Percentiles rank a stretch among this genome's conserved stretches.
phyloP scores from a whole-genome alignment of 441 rosid species.

The Populus hybrid region DNA sequence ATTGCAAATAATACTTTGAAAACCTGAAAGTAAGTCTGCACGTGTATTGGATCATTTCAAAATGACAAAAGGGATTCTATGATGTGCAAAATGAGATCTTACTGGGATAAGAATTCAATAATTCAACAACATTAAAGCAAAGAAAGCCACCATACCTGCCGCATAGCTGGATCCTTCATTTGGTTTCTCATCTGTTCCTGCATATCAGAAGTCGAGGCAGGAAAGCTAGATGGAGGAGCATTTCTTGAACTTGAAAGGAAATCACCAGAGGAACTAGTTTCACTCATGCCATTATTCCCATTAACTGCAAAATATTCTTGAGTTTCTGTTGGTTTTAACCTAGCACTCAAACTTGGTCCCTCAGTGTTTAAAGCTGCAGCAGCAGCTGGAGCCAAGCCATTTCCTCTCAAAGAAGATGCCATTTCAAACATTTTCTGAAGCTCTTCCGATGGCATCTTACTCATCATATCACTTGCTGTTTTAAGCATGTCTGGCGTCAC shows the following conservation, averaged over 20 bases:
- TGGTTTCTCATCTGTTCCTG: slow-evolving; percentile 90
- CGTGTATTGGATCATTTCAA: neutral
- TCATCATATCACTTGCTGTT: slow-evolving; percentile 74
- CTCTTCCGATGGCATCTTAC: slow-evolving; percentile 82
- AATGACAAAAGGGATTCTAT: neutral
- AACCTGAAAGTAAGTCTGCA: neutral
- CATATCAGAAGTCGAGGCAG: slow-evolving; percentile 57
- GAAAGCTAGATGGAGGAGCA: slow-evolving; percentile 45
- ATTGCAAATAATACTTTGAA: neutral
- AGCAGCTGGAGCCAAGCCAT: slow-evolving; percentile 36
- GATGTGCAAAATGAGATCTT: neutral
- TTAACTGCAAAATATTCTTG: slow-evolving; percentile 29
- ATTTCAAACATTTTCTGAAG: slow-evolving; percentile 81
- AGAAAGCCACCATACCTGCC: slow-evolving; percentile 45
- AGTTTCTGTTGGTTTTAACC: slow-evolving; percentile 28
- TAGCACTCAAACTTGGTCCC: slow-evolving; percentile 25
- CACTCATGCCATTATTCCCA: slow-evolving; percentile 34
- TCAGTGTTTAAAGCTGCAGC: slow-evolving; percentile 31
- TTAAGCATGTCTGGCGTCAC: slow-evolving; percentile 76
- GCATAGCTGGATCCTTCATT: slow-evolving; percentile 93
- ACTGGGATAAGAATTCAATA: neutral
- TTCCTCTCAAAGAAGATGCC: slow-evolving; percentile 59
- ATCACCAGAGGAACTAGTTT: slow-evolving; percentile 45
- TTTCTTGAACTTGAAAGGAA: slow-evolving; percentile 39
- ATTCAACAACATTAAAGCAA: neutral